phyloP scores from a whole-genome alignment of 495 filamentous ascomycete species.

The Lichina pygmaea region DNA sequence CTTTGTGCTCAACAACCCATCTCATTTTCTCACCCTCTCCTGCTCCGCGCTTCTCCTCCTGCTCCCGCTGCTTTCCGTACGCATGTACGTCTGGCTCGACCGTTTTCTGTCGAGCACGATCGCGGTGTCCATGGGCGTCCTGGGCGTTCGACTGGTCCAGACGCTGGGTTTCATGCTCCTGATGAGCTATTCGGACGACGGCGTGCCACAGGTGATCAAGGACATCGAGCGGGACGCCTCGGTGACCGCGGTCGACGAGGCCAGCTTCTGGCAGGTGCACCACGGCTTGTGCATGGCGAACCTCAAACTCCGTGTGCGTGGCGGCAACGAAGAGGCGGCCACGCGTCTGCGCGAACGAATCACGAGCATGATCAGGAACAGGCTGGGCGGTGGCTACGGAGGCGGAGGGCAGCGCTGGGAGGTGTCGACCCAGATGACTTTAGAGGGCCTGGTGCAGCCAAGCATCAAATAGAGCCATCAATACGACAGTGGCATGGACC shows the following conservation, averaged over 20 bases:
- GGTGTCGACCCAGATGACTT: slow-evolving; percentile 23
- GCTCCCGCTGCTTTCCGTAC: slow-evolving; percentile 54
- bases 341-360: slow-evolving; percentile 44
- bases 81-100: slow-evolving; percentile 56
- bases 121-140: slow-evolving; percentile 57
- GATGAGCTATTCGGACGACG: slow-evolving; percentile 53
- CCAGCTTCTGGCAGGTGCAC: slow-evolving; percentile 94
- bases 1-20: slow-evolving; percentile 63
- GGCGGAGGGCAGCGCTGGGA: slow-evolving; percentile 70
- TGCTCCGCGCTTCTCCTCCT: slow-evolving; percentile 59
- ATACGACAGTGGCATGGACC: neutral
- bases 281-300: slow-evolving; percentile 93
- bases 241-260: slow-evolving; percentile 58
- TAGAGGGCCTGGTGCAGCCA: slow-evolving; percentile 4
- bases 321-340: slow-evolving; percentile 34
- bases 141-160: slow-evolving; percentile 59
- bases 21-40: slow-evolving; percentile 74
- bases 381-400: slow-evolving; percentile 71
- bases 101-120: slow-evolving; percentile 53
- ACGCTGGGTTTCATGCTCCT: slow-evolving; percentile 78
- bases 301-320: slow-evolving; percentile 45
- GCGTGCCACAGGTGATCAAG: slow-evolving; percentile 47
- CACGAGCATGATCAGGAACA: slow-evolving; percentile 52
- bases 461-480: neutral
- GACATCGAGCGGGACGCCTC: slow-evolving; percentile 61